Conservation (phyloP, 1,284 basidiomycete species). For the Pseudozyma sp. region DNA sequence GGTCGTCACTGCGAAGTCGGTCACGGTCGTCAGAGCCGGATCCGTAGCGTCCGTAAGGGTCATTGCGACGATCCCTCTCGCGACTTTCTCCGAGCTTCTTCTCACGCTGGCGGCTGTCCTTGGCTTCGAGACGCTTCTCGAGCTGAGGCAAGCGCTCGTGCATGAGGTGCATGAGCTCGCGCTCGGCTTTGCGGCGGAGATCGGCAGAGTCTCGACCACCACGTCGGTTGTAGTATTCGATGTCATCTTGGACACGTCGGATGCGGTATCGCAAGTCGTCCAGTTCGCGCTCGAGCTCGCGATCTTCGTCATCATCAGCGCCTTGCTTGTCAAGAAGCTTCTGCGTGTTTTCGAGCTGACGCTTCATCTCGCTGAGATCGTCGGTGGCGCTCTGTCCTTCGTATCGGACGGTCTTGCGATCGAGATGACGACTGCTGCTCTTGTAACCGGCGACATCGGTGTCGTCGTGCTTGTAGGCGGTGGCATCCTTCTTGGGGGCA, state of each 20-base stretch:
- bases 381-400: slow-evolving; percentile 75
- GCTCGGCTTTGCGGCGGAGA: slow-evolving; percentile 85
- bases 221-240: slow-evolving; percentile 85
- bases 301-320: slow-evolving; percentile 81
- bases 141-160: slow-evolving; percentile 92
- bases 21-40: slow-evolving; percentile 39
- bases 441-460: slow-evolving; percentile 76
- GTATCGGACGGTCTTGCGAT: slow-evolving; percentile 84
- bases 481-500: slow-evolving; percentile 82
- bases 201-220: slow-evolving; percentile 81
- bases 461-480: slow-evolving; percentile 89
- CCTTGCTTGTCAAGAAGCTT: slow-evolving; percentile 82
- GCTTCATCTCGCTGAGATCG: slow-evolving; percentile 88
- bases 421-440: slow-evolving; percentile 86
- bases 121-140: slow-evolving; percentile 83
- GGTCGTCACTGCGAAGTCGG: slow-evolving; percentile 25
- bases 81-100: slow-evolving; percentile 70
- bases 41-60: slow-evolving; percentile 71
- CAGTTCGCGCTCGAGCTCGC: slow-evolving; percentile 83
- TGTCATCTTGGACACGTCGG: slow-evolving; percentile 88
- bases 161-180: slow-evolving; percentile 86
- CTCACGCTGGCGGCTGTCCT: slow-evolving; percentile 83
- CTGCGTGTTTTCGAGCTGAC: slow-evolving; percentile 84
- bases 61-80: slow-evolving; percentile 86
- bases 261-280: slow-evolving; percentile 88